A percentile compares a stretch with the other conserved stretches of the same genome.
These are phyloP conservation scores for Gymnopilus dilepis DNA, from an alignment of 768 basidiomycete genomes.

Conservation along the genomic window DNA sequence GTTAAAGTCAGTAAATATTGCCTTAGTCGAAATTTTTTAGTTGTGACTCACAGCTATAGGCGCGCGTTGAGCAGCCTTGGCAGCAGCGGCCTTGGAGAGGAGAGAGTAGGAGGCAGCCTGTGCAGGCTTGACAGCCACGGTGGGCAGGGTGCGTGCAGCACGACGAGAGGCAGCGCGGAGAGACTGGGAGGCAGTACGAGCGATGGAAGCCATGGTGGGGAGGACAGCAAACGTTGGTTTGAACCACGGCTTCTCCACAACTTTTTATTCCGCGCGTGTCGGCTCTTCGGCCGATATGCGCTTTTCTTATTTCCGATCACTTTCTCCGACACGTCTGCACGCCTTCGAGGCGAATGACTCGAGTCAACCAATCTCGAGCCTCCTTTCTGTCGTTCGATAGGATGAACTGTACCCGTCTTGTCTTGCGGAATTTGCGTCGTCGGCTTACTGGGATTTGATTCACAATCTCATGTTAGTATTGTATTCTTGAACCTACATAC, in stretches of 20 bases:
- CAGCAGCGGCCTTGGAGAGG: slow-evolving; percentile 54
- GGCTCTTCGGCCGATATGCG: slow-evolving; percentile 10
- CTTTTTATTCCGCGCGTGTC: slow-evolving; percentile 25
- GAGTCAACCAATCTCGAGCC: background rate
- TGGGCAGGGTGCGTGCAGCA: slow-evolving; percentile 54
- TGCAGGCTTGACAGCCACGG: slow-evolving; percentile 43
- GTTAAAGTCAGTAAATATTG: background rate
- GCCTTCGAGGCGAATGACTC: background rate
- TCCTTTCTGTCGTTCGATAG: too few species aligned
- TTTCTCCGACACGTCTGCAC: background rate
- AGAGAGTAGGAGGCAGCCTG: slow-evolving; percentile 73
- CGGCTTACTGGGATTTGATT: too few species aligned
- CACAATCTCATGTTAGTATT: background rate
- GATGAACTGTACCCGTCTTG: too few species aligned
- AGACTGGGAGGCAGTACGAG: slow-evolving; percentile 66
- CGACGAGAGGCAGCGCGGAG: slow-evolving; percentile 72
- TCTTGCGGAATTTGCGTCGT: too few species aligned
- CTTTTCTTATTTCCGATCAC: background rate
- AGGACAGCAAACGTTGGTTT: slow-evolving; percentile 12
- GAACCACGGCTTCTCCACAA: slow-evolving; percentile 15
- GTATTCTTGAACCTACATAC: background rate
- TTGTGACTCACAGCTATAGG: slow-evolving; percentile 38
- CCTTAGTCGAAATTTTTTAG: background rate
- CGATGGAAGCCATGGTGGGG: slow-evolving; percentile 66
- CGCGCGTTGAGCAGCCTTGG: slow-evolving; percentile 41